A percentile compares a stretch with the other conserved stretches of the same genome.
These are phyloP conservation scores for Petunia hybrid DNA, from an alignment of 305 asterid genomes.

Conservation along the genomic window DNA sequence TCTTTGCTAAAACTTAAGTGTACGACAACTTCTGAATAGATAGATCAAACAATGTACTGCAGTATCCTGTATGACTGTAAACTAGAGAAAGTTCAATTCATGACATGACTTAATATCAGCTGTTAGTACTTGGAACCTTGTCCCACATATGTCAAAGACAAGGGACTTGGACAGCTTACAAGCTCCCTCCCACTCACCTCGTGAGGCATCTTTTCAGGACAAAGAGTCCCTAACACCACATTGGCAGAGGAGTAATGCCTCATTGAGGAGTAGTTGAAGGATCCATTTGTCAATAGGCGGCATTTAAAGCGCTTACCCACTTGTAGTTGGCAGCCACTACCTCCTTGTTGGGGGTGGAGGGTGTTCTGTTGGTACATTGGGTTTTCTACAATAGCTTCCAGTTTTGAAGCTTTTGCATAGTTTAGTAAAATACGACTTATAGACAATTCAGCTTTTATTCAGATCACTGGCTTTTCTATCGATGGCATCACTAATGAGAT, in stretches of 20 bases:
- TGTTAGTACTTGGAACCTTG: conserved; percentile 18
- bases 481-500: not conserved
- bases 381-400: not conserved
- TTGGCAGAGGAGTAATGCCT: conserved; percentile 26
- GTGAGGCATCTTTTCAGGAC: not conserved
- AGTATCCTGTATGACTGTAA: not conserved
- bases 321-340: not conserved
- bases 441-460: conserved; percentile 8
- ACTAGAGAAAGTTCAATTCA: conserved; percentile 9
- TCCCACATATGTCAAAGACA: conserved; percentile 20
- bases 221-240: not conserved
- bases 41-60: conserved; percentile 3
- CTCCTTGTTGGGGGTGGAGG: not conserved
- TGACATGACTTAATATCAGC: not conserved
- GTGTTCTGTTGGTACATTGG: not conserved
- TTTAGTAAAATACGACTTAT: not conserved
- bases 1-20: not conserved
- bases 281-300: not conserved
- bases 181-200: conserved; percentile 20
- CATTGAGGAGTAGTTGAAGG: not conserved
- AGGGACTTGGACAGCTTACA: not conserved
- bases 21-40: not conserved
- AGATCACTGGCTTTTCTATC: conserved; percentile 6
- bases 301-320: not conserved
- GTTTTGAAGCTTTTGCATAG: not conserved